A percentile compares a stretch with the other conserved stretches of the same genome.
Evolutionary conservation across 139 green algal genomes (phyloP).

Genomic region (Chlorella sp.): DNA sequence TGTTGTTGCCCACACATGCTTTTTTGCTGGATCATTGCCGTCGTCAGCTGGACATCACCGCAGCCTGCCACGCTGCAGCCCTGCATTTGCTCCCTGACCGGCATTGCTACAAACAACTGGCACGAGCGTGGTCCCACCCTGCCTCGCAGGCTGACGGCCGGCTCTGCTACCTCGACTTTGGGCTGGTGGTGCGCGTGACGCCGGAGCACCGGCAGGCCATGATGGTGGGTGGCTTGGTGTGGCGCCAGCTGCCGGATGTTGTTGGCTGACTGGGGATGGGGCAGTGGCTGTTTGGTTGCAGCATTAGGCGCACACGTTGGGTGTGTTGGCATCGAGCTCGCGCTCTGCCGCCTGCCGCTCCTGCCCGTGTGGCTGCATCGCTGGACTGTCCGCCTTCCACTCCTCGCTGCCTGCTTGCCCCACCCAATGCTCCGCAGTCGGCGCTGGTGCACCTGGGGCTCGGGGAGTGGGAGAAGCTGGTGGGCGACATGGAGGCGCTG

Average conservation of each 20-base stretch:
- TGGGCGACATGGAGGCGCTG: slow-evolving; percentile 92
- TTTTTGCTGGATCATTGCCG: no score
- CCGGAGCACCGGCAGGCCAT: slow-evolving; percentile 76
- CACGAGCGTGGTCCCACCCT: no score
- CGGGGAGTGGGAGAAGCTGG: slow-evolving; percentile 82
- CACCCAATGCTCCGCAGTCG: slow-evolving; percentile 1
- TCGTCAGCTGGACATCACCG: no score
- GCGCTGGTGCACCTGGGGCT: slow-evolving; percentile 98
- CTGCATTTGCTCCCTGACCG: no score
- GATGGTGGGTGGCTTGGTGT: slow-evolving; percentile 66
- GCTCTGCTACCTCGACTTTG: slow-evolving; percentile 93
- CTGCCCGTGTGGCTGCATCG: no score
- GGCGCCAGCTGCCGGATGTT: no score
- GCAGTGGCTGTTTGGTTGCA: not conserved
- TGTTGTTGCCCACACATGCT: no score
- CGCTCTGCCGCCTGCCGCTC: not conserved
- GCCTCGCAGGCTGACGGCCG: slow-evolving; percentile 61
- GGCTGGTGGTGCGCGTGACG: slow-evolving; percentile 93
- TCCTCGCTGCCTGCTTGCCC: not conserved
- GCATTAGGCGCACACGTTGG: not conserved
- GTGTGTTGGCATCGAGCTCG: no score
- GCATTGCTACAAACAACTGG: no score
- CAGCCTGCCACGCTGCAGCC: not conserved
- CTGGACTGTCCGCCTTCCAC: no score
- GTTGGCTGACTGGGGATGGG: no score